Base-by-base conservation (phyloP, 306 rosid species). In the Vachellia pachyceras region DNA sequence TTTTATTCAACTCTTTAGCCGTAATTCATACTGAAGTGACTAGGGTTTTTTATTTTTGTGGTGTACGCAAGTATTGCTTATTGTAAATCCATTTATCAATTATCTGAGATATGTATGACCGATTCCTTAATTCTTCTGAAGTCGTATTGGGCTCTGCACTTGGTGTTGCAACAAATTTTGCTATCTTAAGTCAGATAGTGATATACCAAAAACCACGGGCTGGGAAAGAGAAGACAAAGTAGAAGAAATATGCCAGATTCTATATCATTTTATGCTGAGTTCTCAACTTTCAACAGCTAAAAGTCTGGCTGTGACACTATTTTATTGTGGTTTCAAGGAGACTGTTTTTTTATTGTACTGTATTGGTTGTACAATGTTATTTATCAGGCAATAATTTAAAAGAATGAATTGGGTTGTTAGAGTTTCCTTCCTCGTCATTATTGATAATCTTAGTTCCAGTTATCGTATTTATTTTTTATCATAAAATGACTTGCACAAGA, bases 91-190 rank as follows among this genome's bases (percentile, higher is more conserved):
- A 15, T 81, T 22, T 23, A 39, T 36, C 58, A 10, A 5, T 22
- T 64, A 40, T 60, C 77, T 40, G 41, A 14, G 67, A 61, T 63
- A 11, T 11, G 35, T 54, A 61, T 45, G 80, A 37, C 73, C 45
- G 83, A 80, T 78, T 85, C 91, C 93, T 86, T 88, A 44, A 89
- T 72, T 82, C 55, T 61, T 79, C 73, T 40, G 68, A 79, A 95
- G 99, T 95, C 82, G 63, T 95, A n/a, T 5, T 90, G 90, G 99
- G 99, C 81, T 93, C 93, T 29, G 92, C 77, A 39, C 80, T 93
- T 81, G 94, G 97, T 29, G 78, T 91, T 54, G 91, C 88, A 13
- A 95, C 98, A 77, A 93, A 95, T 77, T 86, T 87, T 64, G 81
- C 91, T 80, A 83, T 95, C 82, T 77, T 95, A 77, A 88, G 93